Percentiles rank a stretch among this genome's conserved stretches.
phyloP scores from a whole-genome alignment of 2,329 filamentous ascomycete genomes.

The Chrysosporium queenslandicum region DNA sequence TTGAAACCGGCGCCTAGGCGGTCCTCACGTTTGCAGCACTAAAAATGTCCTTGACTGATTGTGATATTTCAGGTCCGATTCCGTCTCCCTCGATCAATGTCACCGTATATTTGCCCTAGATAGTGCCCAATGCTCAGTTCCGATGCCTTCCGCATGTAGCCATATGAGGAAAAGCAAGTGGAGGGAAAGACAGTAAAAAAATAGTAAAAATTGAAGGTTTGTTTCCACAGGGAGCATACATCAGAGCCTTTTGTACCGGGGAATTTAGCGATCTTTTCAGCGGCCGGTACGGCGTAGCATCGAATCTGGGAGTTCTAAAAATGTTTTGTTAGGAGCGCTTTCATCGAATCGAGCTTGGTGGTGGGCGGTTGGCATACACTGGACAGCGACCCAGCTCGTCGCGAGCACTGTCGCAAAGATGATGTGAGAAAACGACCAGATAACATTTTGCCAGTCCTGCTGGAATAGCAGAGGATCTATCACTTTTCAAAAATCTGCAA shows the following conservation, averaged over 20 bases:
- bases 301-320: constrained; percentile 42
- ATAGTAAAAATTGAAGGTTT: constrained; percentile 14
- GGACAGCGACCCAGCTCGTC: constrained; percentile 43
- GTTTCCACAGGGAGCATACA: constrained; percentile 47
- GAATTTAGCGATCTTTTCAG: constrained; percentile 80
- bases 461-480: constrained; percentile 6
- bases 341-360: not conserved
- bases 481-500: not conserved
- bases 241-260: constrained; percentile 78
- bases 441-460: constrained; percentile 56
- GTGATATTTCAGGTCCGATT: constrained; percentile 94
- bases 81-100: constrained; percentile 98
- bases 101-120: constrained; percentile 85
- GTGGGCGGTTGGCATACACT: constrained; percentile 50
- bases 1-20: constrained; percentile 7
- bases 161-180: not conserved
- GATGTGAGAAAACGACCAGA: constrained; percentile 67
- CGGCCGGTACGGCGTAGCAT: constrained; percentile 46
- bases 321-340: constrained; percentile 2
- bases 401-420: constrained; percentile 70
- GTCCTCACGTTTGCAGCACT: constrained; percentile 71
- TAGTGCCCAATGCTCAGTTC: constrained; percentile 4
- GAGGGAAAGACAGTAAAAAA: not conserved
- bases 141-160: not conserved
- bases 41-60: constrained; percentile 99